phyloP scores from a whole-genome alignment of 352 stramenopile species.

The Phytophthora parvispora region DNA sequence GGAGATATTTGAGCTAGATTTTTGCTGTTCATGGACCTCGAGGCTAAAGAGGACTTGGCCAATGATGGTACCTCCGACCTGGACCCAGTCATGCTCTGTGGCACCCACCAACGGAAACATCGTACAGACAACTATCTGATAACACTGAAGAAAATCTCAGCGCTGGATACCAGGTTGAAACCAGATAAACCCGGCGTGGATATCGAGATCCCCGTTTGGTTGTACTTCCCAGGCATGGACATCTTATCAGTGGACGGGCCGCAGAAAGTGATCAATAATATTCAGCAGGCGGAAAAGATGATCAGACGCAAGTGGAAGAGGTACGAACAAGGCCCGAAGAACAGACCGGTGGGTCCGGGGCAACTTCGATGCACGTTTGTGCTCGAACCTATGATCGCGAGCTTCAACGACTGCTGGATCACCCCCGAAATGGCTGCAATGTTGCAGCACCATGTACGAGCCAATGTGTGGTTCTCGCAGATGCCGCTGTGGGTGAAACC shows the following conservation, averaged over 20 bases:
- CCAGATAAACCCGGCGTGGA: not conserved
- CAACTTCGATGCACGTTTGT: not conserved
- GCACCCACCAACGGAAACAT: not conserved
- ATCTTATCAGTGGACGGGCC: not conserved
- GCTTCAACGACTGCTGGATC: not conserved
- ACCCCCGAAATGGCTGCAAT: not conserved
- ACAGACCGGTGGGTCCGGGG: not conserved
- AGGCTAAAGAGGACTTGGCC: not conserved
- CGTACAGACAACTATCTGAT: not conserved
- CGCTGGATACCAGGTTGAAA: not conserved
- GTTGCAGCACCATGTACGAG: not conserved
- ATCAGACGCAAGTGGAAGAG: not conserved
- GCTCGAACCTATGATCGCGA: not conserved
- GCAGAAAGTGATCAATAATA: not conserved
- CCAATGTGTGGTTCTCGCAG: not conserved
- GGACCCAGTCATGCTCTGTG: not conserved
- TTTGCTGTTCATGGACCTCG: not conserved
- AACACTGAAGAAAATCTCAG: not conserved
- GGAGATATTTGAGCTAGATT: not conserved
- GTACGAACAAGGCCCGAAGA: not conserved
- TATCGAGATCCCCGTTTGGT: not conserved
- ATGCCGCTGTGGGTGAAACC: not conserved
- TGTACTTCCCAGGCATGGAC: not conserved
- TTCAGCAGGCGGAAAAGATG: not conserved
- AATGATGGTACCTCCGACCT: not conserved